A percentile compares a stretch with the other conserved stretches of the same genome.
Conservation (phyloP, 768 basidiomycete species). For the Mrakia gelida region DNA sequence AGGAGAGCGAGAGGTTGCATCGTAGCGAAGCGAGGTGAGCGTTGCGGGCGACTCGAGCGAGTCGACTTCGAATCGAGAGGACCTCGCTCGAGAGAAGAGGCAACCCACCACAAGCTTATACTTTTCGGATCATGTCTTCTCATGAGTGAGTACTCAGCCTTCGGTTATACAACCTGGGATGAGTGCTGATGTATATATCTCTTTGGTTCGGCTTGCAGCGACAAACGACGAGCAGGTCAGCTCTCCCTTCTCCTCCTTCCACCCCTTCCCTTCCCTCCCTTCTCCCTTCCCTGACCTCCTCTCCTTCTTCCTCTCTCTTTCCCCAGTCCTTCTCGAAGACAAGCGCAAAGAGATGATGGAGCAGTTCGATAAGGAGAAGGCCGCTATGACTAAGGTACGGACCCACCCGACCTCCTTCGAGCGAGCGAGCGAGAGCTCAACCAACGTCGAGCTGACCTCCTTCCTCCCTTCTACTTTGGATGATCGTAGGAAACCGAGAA, state of each 20-base stretch:
- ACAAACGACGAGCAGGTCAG: conserved; percentile 65
- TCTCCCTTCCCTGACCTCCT: not conserved
- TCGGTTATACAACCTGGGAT: not conserved
- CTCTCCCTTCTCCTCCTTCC: not conserved
- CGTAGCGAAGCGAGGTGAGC: not conserved
- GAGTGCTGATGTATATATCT: not conserved
- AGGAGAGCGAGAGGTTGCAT: conserved; percentile 4
- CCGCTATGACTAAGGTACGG: conserved; percentile 28
- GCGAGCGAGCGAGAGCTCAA: not conserved
- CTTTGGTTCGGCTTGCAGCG: conserved; percentile 39
- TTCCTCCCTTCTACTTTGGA: not conserved
- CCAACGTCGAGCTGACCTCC: not conserved
- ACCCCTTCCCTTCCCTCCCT: not conserved
- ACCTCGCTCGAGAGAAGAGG: not conserved
- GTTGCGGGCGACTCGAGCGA: not conserved
- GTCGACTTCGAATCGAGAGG: not conserved
- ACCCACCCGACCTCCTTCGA: not conserved
- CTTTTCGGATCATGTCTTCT: conserved; percentile 13
- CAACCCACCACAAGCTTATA: not conserved
- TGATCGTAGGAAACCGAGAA: conserved; percentile 71
- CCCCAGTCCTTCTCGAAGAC: conserved; percentile 67
- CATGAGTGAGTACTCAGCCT: conserved; percentile 12
- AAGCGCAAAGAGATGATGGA: conserved; percentile 57
- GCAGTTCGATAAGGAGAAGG: conserved; percentile 32
- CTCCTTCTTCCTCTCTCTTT: not conserved